Conservation (phyloP, 345 rosid genomes). For the thale cress (Arabidopsis thaliana) region TAIR10.1 NC_003074.8:21562501-21563000, state of each 20-base stretch:
- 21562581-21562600: background rate
- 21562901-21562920: background rate
- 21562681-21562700: conserved; percentile 3
- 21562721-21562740: background rate
- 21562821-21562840: conserved; percentile 21
- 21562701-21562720: conserved; percentile 7
- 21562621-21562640: background rate
- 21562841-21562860: conserved; percentile 1
- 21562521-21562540: background rate
- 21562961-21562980: conserved; percentile 2
- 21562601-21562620: background rate
- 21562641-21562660: background rate
- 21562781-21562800: background rate
- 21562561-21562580: background rate
- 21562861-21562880: background rate
- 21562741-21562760: background rate
- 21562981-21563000: conserved; percentile 2
- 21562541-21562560: background rate
- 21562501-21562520: background rate
- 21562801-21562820: conserved; percentile 8
- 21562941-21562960: conserved; percentile 10
- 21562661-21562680: conserved; percentile 6
- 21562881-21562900: conserved; percentile 10
- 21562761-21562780: background rate
- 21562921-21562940: background rate